A percentile compares a stretch with the other conserved stretches of the same genome.
Conservation (phyloP, 2,329 filamentous ascomycete genomes). For the Fusarium pseudograminearum region DNA sequence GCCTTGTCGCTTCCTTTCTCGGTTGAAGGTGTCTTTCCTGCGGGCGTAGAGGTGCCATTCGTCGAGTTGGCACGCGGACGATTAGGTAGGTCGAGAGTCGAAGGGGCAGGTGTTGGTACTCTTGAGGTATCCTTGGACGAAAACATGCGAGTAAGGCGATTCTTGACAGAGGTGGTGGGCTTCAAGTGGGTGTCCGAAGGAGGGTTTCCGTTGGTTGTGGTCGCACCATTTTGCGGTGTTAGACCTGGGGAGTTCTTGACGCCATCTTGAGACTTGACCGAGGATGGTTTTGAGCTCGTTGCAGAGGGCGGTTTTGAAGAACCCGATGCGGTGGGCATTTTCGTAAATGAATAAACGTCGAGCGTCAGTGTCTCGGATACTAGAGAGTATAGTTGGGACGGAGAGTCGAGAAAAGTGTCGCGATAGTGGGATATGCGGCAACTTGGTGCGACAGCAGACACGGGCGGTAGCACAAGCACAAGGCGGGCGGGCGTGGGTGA, state of each 20-base stretch:
- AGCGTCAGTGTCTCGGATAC: constrained; percentile 26
- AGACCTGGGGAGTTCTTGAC: constrained; percentile 56
- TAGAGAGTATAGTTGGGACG: constrained; percentile 8
- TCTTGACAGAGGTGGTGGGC: constrained; percentile 67
- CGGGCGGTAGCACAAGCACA: constrained; percentile 27
- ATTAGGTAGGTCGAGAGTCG: constrained; percentile 51
- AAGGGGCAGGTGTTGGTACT: constrained; percentile 50
- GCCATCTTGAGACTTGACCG: constrained; percentile 62
- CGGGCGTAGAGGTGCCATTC: constrained; percentile 53
- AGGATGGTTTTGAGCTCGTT: constrained; percentile 63
- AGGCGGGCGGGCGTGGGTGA: constrained; percentile 27
- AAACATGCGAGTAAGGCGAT: constrained; percentile 74
- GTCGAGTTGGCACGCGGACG: constrained; percentile 54
- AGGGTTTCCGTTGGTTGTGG: constrained; percentile 45
- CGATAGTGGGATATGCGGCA: constrained; percentile 29
- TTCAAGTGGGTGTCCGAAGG: constrained; percentile 41
- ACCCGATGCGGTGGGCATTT: constrained; percentile 51
- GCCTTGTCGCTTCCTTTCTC: constrained; percentile 52
- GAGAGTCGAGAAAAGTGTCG: constrained; percentile 15
- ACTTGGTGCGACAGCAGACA: constrained; percentile 33
- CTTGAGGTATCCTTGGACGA: constrained; percentile 65
- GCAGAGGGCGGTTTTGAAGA: constrained; percentile 56
- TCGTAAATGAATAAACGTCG: constrained; percentile 27
- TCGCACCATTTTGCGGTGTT: constrained; percentile 55
- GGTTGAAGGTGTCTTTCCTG: constrained; percentile 59